Evolutionary conservation across 352 stramenopile species (phyloP), one percentile per base, ranked within the genome.

Genomic region (Phytophthora melonis): DNA sequence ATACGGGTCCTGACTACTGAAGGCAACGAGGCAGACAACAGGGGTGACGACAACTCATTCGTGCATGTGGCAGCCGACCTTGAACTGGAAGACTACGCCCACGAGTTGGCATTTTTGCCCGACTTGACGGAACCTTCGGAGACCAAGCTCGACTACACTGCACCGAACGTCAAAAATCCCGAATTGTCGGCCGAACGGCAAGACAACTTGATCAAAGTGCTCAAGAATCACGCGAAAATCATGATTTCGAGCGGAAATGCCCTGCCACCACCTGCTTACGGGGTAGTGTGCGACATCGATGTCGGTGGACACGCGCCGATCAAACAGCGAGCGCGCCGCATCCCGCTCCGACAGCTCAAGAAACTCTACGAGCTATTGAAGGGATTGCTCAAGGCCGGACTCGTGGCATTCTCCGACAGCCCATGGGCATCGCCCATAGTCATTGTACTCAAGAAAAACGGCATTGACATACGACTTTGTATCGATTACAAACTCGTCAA

Each of bases 171-270:
- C 8, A 3, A 1, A 6, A 52, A 52, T n/a, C 13, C 13, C 6
- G 43, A 23, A 10, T 52, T 52, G 43, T 9, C 13, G 43, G n/a
- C 11, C 5, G 19, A 16, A 5, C 19, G 32, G 50, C 50, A 56
- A 32, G 21, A 18, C 9, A 11, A 10, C 13, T 16, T 32, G 11
- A 32, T 34, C 50, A 13, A 21, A 9, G 32, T 49, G 18, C 30
- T 61, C 5, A 49, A 50, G 6, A 25, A 30, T 8, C 57, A 54
- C 13, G 36, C 54, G 13, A 13, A 13, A 3, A 63, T 63, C n/a
- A 63, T 63, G 57, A 63, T 63, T 7, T 54, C 57, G 21, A 54
- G 57, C 23, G 57, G 57, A 3, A 63, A 63, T n/a, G 57, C 57
- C 1, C 39, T 63, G 5, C 39, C 57, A 13, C 57, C 57, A 25